Conservation (phyloP, 306 rosid species). For the Arachis hypogaea region DNA sequence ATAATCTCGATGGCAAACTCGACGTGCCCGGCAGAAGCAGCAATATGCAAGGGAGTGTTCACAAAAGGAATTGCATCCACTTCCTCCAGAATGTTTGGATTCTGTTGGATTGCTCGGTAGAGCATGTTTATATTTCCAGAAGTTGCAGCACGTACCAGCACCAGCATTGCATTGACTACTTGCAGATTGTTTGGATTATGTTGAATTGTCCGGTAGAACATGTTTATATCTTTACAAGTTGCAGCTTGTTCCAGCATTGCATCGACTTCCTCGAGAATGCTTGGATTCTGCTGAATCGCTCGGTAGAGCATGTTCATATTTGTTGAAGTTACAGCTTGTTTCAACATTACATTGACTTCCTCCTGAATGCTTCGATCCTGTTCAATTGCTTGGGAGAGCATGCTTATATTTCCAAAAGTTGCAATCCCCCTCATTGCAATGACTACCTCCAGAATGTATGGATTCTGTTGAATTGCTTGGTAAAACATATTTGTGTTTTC, state of each 20-base stretch:
- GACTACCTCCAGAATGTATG: too few relatives aligned
- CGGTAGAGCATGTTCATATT: conserved; percentile 15
- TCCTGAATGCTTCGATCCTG: too few relatives aligned
- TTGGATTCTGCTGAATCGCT: neutral
- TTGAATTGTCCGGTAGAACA: too few relatives aligned
- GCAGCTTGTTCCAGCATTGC: too few relatives aligned
- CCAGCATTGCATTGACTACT: neutral
- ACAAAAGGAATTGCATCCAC: conserved; percentile 26
- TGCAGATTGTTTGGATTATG: too few relatives aligned
- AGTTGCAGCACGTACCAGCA: neutral
- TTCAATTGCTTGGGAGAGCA: too few relatives aligned
- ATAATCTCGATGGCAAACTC: conserved; percentile 36
- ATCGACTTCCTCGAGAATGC: conserved; percentile 1
- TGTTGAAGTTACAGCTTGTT: neutral
- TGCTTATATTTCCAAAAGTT: too few relatives aligned
- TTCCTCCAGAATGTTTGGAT: conserved; percentile 20
- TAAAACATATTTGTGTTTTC: too few relatives aligned
- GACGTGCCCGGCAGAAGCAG: conserved; percentile 32
- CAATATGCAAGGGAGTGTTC: conserved; percentile 46
- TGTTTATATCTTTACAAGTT: too few relatives aligned
- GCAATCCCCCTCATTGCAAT: too few relatives aligned
- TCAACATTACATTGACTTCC: too few relatives aligned
- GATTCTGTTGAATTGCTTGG: too few relatives aligned
- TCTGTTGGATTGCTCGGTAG: neutral
- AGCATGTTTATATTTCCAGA: conserved; percentile 11